Evolutionary conservation across 495 filamentous ascomycete species (phyloP), one percentile per base, ranked within the genome.

Genomic region (Cairneyella variabilis): DNA sequence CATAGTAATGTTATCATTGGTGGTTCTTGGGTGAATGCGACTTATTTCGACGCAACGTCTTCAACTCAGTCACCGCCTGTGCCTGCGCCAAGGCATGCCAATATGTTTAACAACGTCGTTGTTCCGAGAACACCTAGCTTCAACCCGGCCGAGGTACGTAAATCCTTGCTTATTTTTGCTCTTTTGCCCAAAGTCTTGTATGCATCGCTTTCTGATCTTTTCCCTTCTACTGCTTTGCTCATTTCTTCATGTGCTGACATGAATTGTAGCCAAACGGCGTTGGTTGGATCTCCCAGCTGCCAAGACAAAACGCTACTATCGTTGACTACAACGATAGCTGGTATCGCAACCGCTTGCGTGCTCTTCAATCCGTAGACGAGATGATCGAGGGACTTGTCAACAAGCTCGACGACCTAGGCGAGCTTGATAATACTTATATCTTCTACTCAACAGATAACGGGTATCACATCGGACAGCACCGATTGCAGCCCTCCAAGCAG

Each of bases 391-490:
- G 65, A 0, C 53, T 86, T 0, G 52, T 86, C 2, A 55, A 61
- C 0, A 73, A 73, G 0, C 70, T 88, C 0, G 69, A 75, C 22
- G 64, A 71, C 1, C 67, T 73, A 28, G 71, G 64, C n/a, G 57
- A 80, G 23, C 59, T 84, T 9, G 80, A 85, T 17, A 73, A 85
- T 54, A 86, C 83, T 2, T 86, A 83, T 56, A 74, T 88, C 27
- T 73, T 86, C 47, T 86, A 82, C 60, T 81, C 79, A 7, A 80
- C 78, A 8, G 84, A 86, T 57, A 86, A 88, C n/a, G n/a, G n/a
- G n/a, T n/a, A n/a, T n/a, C n/a, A n/a, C n/a, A n/a, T n/a, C n/a
- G n/a, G n/a, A n/a, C 56, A 86, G 55, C 83, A 88, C 58, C 75
- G 84, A 1, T 57, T 86, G 2, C 79, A 78, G 21, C 82, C 84